Percentiles rank a stretch among this genome's conserved stretches.
Evolutionary conservation across 768 basidiomycete genomes (phyloP).

Genomic region (Imleria badia): DNA sequence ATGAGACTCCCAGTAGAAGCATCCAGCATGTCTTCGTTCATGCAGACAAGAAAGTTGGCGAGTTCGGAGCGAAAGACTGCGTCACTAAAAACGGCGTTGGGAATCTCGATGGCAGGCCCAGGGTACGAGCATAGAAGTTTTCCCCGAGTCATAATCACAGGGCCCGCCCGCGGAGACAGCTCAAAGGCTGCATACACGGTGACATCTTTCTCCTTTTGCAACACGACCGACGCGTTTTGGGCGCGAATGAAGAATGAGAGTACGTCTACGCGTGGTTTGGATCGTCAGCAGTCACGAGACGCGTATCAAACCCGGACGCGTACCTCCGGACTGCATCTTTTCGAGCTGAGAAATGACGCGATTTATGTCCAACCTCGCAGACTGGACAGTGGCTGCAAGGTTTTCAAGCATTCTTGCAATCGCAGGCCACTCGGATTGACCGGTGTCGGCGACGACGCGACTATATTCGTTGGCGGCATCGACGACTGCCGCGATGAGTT

Average conservation of each 20-base stretch:
- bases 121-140: conserved; percentile 48
- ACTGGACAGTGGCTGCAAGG: conserved; percentile 12
- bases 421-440: background rate
- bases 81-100: conserved; percentile 27
- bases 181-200: conserved; percentile 34
- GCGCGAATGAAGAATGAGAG: conserved; percentile 38
- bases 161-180: conserved; percentile 34
- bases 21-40: conserved; percentile 32
- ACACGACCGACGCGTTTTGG: conserved; percentile 50
- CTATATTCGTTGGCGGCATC: conserved; percentile 11
- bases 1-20: background rate
- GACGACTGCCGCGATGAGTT: conserved; percentile 22
- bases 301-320: background rate
- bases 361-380: background rate
- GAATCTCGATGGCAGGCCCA: conserved; percentile 40
- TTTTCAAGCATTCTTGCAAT: conserved; percentile 29
- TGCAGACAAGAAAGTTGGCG: conserved; percentile 36
- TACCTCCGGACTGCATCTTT: conserved; percentile 26
- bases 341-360: conserved; percentile 5
- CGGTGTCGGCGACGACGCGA: background rate
- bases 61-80: conserved; percentile 36
- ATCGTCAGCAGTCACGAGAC: background rate
- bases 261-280: conserved; percentile 30
- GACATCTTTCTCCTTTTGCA: conserved; percentile 24
- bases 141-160: conserved; percentile 37